Conservation (phyloP, 1,284 basidiomycete species). For the Irpex sp. region DNA sequence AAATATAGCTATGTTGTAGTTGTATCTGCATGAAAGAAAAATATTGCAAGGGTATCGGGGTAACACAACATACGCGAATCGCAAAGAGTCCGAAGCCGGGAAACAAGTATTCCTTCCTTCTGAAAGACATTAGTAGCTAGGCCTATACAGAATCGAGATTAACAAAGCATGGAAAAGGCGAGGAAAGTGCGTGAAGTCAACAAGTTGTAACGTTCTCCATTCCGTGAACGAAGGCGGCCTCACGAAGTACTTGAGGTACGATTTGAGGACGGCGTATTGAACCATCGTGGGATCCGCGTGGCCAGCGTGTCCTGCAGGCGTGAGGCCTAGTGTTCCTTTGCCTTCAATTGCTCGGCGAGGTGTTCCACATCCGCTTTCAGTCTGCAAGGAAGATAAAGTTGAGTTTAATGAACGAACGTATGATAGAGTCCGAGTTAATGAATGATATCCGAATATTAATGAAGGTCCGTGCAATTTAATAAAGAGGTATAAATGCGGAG, state of each 20-base stretch:
- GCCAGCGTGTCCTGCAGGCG: constrained; percentile 5
- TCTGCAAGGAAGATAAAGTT: constrained; percentile 35
- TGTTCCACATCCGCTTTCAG: constrained; percentile 62
- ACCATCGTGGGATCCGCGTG: constrained; percentile 18
- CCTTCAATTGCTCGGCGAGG: constrained; percentile 38
- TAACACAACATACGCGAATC: constrained; percentile 7
- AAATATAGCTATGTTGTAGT: background rate
- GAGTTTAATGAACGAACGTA: constrained; percentile 24
- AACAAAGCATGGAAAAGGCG: background rate
- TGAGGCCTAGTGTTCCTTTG: constrained; percentile 20
- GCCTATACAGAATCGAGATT: constrained; percentile 1
- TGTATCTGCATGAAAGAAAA: constrained; percentile 6
- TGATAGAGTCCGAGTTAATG: constrained; percentile 23
- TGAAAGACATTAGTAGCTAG: constrained; percentile 4
- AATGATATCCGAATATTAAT: constrained; percentile 45
- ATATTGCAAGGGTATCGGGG: constrained; percentile 12
- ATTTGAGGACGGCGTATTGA: constrained; percentile 7
- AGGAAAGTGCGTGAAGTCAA: constrained; percentile 1
- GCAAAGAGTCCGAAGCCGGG: background rate
- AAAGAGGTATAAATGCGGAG: background rate
- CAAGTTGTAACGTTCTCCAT: background rate
- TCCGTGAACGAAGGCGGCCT: background rate
- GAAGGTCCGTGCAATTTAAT: constrained; percentile 26
- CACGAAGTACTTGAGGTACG: background rate
- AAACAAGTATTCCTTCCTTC: constrained; percentile 1